phyloP scores from a whole-genome alignment of 257 asterid genomes.

The Ligustrum vulgare region DNA sequence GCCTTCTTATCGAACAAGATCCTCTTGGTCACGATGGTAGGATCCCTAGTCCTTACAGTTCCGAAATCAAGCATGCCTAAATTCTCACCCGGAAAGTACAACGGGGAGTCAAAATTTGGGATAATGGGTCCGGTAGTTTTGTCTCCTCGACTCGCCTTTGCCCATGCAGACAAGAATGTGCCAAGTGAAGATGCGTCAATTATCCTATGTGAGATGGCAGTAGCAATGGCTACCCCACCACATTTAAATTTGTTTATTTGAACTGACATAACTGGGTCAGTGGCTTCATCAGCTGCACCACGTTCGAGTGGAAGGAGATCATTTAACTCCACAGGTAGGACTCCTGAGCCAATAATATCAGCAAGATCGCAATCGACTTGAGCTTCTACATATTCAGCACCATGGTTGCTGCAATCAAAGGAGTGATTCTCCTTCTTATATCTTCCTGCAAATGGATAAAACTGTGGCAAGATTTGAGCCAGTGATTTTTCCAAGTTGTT shows the following conservation, averaged over 20 bases:
- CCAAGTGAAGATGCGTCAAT: neutral
- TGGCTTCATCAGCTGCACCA: neutral
- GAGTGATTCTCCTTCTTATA: slow-evolving; percentile 3
- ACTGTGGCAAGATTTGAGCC: slow-evolving; percentile 6
- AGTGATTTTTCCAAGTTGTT: slow-evolving; percentile 8
- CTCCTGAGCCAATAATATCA: neutral
- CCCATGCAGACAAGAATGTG: neutral
- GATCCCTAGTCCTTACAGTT: neutral
- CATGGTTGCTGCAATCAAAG: slow-evolving; percentile 25
- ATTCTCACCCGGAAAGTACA: neutral
- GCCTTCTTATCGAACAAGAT: neutral
- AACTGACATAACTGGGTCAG: neutral
- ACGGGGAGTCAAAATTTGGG: neutral
- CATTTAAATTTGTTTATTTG: neutral
- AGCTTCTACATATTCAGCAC: slow-evolving; percentile 22
- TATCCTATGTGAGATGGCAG: neutral
- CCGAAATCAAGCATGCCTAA: neutral
- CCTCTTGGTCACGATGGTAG: neutral
- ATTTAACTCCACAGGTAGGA: neutral
- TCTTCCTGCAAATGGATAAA: slow-evolving; percentile 27
- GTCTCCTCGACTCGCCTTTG: neutral
- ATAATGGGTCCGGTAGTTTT: neutral
- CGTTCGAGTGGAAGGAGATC: slow-evolving; percentile 9
- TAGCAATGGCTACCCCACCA: neutral
- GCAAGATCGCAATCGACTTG: neutral